Percentiles rank a stretch among this genome's conserved stretches.
Evolutionary conservation across 805 yeast species (phyloP).

Genomic region (Jamesozyma spencerorum): DNA sequence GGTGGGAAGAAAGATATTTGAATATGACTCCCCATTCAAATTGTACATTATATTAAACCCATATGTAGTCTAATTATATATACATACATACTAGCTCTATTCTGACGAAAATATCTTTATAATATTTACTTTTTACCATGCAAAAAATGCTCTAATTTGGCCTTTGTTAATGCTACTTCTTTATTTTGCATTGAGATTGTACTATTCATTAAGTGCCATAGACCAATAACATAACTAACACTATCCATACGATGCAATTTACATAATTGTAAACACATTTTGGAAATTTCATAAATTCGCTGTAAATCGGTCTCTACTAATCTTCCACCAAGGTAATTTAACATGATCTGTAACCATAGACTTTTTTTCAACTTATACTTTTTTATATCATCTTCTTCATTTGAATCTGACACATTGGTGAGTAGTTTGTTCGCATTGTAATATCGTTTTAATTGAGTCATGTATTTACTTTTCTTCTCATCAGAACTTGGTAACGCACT

Average conservation of each 20-base stretch:
- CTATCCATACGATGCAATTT: constrained; percentile 15
- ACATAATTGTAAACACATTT: constrained; percentile 21
- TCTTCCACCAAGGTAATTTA: constrained; percentile 27
- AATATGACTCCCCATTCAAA: too few relatives aligned
- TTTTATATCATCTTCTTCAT: neutral
- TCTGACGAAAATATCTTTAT: too few relatives aligned
- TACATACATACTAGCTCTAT: too few relatives aligned
- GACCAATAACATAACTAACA: constrained; percentile 22
- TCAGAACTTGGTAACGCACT: constrained; percentile 23
- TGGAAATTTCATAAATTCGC: constrained; percentile 20
- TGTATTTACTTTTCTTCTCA: constrained; percentile 12
- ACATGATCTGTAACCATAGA: constrained; percentile 17
- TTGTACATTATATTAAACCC: constrained; percentile 3
- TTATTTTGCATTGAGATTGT: constrained; percentile 26
- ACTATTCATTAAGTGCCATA: constrained; percentile 28
- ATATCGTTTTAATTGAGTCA: constrained; percentile 15
- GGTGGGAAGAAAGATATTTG: constrained; percentile 32
- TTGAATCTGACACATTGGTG: neutral
- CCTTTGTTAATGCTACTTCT: constrained; percentile 22
- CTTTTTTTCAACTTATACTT: constrained; percentile 20
- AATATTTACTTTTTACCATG: too few relatives aligned
- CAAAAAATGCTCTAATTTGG: constrained; percentile 22
- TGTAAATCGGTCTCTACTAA: constrained; percentile 25
- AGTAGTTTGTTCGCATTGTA: constrained; percentile 17
- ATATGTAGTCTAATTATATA: too few relatives aligned